A percentile compares a stretch with the other conserved stretches of the same genome.
phyloP scores from a whole-genome alignment of 2,329 filamentous ascomycete species.

The Ascochyta rabiei region DNA sequence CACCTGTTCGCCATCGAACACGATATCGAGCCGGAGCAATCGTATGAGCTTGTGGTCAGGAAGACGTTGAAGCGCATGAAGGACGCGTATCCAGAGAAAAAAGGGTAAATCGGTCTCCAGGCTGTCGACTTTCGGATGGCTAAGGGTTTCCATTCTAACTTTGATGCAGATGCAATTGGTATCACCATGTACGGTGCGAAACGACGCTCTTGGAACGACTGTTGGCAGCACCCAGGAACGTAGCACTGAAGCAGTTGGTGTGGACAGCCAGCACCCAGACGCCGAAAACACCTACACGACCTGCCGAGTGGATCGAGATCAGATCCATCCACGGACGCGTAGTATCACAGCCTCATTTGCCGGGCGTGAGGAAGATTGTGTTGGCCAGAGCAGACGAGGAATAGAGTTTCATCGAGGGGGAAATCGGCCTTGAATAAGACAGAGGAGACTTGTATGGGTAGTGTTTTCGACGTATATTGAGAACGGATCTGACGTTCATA shows the following conservation, averaged over 20 bases:
- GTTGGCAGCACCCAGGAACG: not conserved
- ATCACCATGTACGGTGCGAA: not conserved
- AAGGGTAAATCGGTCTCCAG: not conserved
- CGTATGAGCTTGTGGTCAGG: not conserved
- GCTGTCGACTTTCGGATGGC: not conserved
- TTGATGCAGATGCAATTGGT: not conserved
- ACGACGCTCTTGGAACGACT: not conserved
- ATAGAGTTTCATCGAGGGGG: too few species aligned
- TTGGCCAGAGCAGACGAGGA: not conserved
- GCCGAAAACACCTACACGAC: not conserved
- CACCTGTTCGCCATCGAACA: slow-evolving; percentile 1
- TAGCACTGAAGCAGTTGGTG: slow-evolving; percentile 2
- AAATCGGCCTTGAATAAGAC: not conserved
- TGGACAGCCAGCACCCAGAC: slow-evolving; percentile 1
- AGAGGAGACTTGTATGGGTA: not conserved
- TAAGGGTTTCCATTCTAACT: not conserved
- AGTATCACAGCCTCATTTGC: not conserved
- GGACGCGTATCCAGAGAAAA: not conserved
- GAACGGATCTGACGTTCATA: too few species aligned
- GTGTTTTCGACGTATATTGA: too few species aligned
- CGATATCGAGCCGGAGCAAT: not conserved
- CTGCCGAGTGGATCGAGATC: slow-evolving; percentile 5
- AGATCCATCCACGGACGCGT: not conserved
- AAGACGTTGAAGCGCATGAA: not conserved
- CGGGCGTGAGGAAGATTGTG: not conserved